Evolutionary conservation across 164 flowering plant species (phyloP), one percentile per base, ranked within the genome.

Genomic region (Stephania yunnanensis): DNA sequence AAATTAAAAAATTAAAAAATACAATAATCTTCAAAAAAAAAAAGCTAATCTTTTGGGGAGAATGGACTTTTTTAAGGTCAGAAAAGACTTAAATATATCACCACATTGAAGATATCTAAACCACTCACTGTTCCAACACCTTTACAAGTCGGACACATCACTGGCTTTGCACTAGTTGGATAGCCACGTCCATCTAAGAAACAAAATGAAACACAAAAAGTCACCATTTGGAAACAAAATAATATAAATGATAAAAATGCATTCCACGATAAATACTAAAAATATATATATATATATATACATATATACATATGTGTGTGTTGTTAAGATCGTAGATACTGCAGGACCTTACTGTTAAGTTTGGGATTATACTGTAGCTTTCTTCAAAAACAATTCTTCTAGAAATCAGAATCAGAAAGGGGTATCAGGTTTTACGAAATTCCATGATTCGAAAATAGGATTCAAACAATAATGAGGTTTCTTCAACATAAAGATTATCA

Each of bases 131-230:
- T 88, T 25, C 97, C 97, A 71, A 82, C 7, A 73, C 98, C 96
- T 76, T 78, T 78, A 80, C 97, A 95, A 71, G 86, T 87, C 63
- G 87, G 87, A 80, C 97, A 95, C 30, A 78, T 69, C 77, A 64
- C 84, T 73, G 84, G 79, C 83, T 84, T 85, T 65, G 97, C 91
- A 86, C 82, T 75, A 68, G 78, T 73, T 58, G 92, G 92, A 84
- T 86, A 77, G 76, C 99, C 99, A 77, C 69, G 85, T 68, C 95
- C 97, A 87, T 85, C 99, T 95, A 87, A 19, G 42, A 36, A 36
- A 36, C n/a, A 20, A 58, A 58, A 15, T 58, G 6, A 58, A 58
- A 58, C n/a, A 19, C 65, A 58, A 6, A 58, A 19, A 15, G 19
- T 58, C 19, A 58, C n/a, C n/a, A 6, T 17, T 58, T 58, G 22